Base-by-base conservation (phyloP, 2,329 filamentous ascomycete species). In the Aureobasidium zeae region DNA sequence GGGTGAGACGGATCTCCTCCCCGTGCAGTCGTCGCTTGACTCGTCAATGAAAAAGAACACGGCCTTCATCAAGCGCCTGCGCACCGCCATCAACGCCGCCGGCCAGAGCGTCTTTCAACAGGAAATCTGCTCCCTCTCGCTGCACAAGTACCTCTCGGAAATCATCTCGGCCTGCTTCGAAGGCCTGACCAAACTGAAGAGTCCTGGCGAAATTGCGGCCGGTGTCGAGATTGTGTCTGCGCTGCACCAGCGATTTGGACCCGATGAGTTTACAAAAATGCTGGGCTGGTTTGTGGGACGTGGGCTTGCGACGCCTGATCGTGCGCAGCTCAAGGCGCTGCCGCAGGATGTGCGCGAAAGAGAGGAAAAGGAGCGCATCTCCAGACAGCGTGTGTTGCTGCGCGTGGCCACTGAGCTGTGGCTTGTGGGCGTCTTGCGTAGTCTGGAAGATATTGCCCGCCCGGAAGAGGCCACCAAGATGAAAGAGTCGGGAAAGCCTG, bases 41-140 rank as follows among this genome's bases (percentile, higher is more conserved):
- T 94, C 89, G 41, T 91, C 88, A 39, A 73, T 96, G 63, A 95
- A 94, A 69, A 96, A 95, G 71, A 96, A 96, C 57, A 96, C 89
- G 3, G 87, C 88, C 52, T 95, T 96, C 63, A 96, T 96, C 60
- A 95, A 94, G 67, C 86, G 89, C 57, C 73, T 96, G 45, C 85
- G 89, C 55, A 95, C 89, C 47, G 85, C 86, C 48, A 81, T 96
- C 51, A 88, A 83, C 51, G 69, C 85, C 36, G 73, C 86, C 45
- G 85, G 83, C 44, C 78, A 88, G 44, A 71, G 76, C 52, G 91
- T 86, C 47, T 94, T 96, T 65, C 69, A 94, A 35, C 79, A 89
- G 61, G 89, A 96, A 60, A 88, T 94, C 55, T 81, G 83, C 55
- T 84, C 86, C 19, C 73, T 96, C 20, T 95, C 88, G 53, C 74